Percentiles rank a stretch among this genome's conserved stretches.
Evolutionary conservation across 2,329 filamentous ascomycete species (phyloP).

Genomic region (Fusarium lyarnte): DNA sequence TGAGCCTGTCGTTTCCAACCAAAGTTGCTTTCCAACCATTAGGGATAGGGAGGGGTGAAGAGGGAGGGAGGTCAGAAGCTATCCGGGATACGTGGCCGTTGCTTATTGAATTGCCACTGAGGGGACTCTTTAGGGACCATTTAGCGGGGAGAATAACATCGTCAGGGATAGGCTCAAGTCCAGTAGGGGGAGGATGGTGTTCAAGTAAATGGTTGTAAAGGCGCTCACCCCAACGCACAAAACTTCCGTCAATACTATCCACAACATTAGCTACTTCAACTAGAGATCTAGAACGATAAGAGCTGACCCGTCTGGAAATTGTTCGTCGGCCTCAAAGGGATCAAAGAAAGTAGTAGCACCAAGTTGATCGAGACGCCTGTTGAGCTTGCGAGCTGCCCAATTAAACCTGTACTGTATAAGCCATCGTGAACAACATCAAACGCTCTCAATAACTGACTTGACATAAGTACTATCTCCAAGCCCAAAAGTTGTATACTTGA

Average conservation of each 20-base stretch:
- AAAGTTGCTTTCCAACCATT: constrained; percentile 67
- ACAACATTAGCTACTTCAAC: background rate
- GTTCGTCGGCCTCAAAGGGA: constrained; percentile 89
- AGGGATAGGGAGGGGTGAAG: constrained; percentile 63
- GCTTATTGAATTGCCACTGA: background rate
- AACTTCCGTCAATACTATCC: constrained; percentile 79
- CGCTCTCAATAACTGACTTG: constrained; percentile 66
- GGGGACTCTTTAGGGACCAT: constrained; percentile 53
- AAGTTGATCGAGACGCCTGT: constrained; percentile 84
- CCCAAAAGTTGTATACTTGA: constrained; percentile 87
- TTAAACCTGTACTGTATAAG: constrained; percentile 72
- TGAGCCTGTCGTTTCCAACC: constrained; percentile 75
- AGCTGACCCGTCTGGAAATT: constrained; percentile 89
- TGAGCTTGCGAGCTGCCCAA: constrained; percentile 88
- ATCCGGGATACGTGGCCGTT: constrained; percentile 24
- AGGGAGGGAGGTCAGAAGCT: constrained; percentile 42
- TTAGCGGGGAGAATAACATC: constrained; percentile 80
- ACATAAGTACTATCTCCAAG: constrained; percentile 94
- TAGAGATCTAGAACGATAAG: no score
- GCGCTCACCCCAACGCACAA: constrained; percentile 78
- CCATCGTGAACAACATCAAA: background rate
- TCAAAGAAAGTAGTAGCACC: constrained; percentile 81
- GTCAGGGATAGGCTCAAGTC: constrained; percentile 75
- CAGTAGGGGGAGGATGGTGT: constrained; percentile 74
- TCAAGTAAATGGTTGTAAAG: constrained; percentile 74